Conservation (phyloP, 2,329 filamentous ascomycete species). For the Aspergillus eucalypticola region DNA sequence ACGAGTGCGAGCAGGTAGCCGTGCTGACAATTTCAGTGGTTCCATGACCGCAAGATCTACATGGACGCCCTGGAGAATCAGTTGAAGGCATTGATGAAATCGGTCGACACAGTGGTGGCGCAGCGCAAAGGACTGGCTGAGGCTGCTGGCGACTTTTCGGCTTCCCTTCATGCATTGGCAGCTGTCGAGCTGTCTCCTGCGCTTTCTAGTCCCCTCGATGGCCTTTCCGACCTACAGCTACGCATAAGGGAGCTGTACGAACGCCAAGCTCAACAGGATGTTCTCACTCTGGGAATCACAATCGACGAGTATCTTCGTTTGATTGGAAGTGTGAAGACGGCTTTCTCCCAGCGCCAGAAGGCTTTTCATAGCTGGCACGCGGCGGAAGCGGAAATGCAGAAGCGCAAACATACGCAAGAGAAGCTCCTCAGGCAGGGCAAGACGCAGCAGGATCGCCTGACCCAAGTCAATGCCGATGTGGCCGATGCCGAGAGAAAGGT, state of each 20-base stretch:
- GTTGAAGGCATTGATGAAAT: constrained; percentile 84
- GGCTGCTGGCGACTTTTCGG: constrained; percentile 88
- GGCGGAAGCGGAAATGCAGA: constrained; percentile 85
- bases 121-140: constrained; percentile 94
- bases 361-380: constrained; percentile 92
- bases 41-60: constrained; percentile 93
- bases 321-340: constrained; percentile 91
- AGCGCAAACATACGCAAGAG: constrained; percentile 85
- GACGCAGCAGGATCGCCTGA: constrained; percentile 91
- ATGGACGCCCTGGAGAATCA: constrained; percentile 91
- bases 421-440: constrained; percentile 94
- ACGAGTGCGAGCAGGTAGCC: background rate
- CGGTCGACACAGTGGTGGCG: constrained; percentile 86
- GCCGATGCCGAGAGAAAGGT: constrained; percentile 92
- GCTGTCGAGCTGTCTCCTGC: constrained; percentile 88
- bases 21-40: constrained; percentile 66
- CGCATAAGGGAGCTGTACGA: constrained; percentile 95
- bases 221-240: constrained; percentile 87
- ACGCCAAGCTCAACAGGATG: constrained; percentile 93
- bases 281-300: constrained; percentile 93
- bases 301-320: constrained; percentile 97
- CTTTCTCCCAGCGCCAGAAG: constrained; percentile 90
- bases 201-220: constrained; percentile 84
- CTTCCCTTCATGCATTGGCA: constrained; percentile 87
- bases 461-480: constrained; percentile 89